Base-by-base conservation (phyloP, 345 rosid genomes). In the Citrus sp. region DNA sequence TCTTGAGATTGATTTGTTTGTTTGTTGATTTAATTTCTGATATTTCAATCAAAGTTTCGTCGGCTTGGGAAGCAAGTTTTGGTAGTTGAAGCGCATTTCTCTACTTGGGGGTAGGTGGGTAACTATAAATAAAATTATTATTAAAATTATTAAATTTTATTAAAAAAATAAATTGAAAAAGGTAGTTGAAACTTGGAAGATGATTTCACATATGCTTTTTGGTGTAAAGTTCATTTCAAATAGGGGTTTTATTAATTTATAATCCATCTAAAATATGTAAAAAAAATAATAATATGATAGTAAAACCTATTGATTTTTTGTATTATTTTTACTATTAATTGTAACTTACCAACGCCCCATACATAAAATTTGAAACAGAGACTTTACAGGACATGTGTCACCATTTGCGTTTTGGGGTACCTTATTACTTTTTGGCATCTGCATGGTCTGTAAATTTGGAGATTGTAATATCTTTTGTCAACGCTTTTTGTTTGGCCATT, bases 21-120 rank as follows among this genome's bases (percentile, higher is more conserved):
- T 46, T 46, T 46, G 51, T 46, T 46, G 18, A 12, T 46, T 46
- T 46, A 13, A 46, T 46, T 46, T 46, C 51, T 46, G 18, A 46
- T 46, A 13, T 13, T 46, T 46, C 51, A 12, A 46, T 46, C 51
- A 13, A 18, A 54, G 46, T 38, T 56, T 69, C 25, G 18, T 7
- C 38, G 27, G 2, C 80, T 67, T 67, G 30, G 78, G 56, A 46
- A 56, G 9, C 10, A 79, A 79, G 78, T 74, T 75, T 75, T 55
- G 84, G 78, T 80, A 14, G 84, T 70, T 85, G 25, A 74, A 35
- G 35, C 75, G 55, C 79, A 18, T 2, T 70, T 73, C 28, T 22
- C 12, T 28, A 30, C 6, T n/a, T n/a, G 78, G 16, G 49, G 37
- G 67, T 63, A 13, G 46, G 77, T 81, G 56, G 83, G 46, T 66